Conservation (phyloP, 2,329 filamentous ascomycete genomes). For the Metarhizium sp. region DNA sequence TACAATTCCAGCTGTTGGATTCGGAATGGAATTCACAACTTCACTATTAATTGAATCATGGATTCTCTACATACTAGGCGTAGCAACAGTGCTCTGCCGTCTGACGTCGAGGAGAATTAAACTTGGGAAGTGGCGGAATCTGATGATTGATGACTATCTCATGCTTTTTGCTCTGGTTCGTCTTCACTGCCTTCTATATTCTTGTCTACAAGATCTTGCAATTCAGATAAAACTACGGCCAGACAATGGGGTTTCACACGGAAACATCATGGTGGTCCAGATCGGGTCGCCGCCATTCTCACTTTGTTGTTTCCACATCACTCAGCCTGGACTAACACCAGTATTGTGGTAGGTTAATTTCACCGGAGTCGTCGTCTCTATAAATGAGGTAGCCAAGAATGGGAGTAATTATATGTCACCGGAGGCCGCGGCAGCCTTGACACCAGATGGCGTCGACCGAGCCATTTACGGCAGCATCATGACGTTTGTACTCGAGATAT, state of each 20-base stretch:
- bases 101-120: conserved; percentile 23
- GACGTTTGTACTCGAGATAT: conserved; percentile 43
- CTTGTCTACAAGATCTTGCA: neutral
- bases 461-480: conserved; percentile 45
- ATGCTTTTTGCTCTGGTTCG: conserved; percentile 40
- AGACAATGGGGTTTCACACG: no score
- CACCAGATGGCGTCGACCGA: conserved; percentile 26
- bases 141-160: conserved; percentile 48
- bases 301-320: no score
- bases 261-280: neutral
- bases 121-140: conserved; percentile 33
- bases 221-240: no score
- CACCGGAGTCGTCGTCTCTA: conserved; percentile 31
- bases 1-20: neutral
- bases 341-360: conserved; percentile 4
- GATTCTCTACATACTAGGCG: conserved; percentile 18
- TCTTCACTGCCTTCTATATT: conserved; percentile 3
- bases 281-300: no score
- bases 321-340: neutral
- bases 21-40: conserved; percentile 16
- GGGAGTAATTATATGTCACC: conserved; percentile 35
- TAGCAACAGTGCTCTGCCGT: conserved; percentile 16
- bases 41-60: conserved; percentile 20
- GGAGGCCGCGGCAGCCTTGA: conserved; percentile 30
- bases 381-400: conserved; percentile 31